Evolutionary conservation across 1,284 basidiomycete genomes (phyloP).

Genomic region (Rhodotorula glutinis): DNA sequence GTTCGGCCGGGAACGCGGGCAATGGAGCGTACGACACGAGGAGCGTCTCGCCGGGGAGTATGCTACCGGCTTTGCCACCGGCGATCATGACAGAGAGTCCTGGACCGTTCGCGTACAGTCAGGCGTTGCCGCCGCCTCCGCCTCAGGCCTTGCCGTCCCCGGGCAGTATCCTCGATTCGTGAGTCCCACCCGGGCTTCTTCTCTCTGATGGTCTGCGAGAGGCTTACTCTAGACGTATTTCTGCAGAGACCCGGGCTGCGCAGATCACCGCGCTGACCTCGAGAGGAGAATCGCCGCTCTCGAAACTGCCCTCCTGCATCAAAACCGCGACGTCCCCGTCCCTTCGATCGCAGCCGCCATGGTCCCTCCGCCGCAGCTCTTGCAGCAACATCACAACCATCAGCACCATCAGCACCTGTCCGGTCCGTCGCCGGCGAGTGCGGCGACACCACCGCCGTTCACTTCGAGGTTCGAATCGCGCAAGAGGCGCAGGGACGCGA

Average conservation of each 20-base stretch:
- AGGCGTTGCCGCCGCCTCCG: neutral
- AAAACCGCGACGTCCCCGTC: neutral
- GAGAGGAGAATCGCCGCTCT: constrained; percentile 17
- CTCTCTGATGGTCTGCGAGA: too few relatives aligned
- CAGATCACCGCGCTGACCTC: constrained; percentile 18
- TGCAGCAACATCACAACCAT: too few relatives aligned
- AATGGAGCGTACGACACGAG: neutral
- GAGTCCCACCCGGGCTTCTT: too few relatives aligned
- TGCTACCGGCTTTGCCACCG: neutral
- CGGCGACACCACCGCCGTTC: neutral
- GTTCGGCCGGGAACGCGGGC: neutral
- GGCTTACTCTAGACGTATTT: too few relatives aligned
- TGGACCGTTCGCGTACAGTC: neutral
- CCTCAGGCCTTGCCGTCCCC: neutral
- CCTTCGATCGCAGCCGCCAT: neutral
- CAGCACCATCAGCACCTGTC: too few relatives aligned
- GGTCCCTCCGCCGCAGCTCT: neutral
- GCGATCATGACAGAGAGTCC: neutral
- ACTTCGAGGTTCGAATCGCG: neutral
- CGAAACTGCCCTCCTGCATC: constrained; percentile 8
- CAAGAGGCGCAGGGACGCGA: neutral
- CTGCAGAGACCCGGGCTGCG: constrained; percentile 4
- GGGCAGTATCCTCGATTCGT: neutral
- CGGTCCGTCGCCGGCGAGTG: neutral
- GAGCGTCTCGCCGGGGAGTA: neutral